A percentile compares a stretch with the other conserved stretches of the same genome.
Evolutionary conservation across 257 asterid species (phyloP).

Genomic region (Primulina tabacum): DNA sequence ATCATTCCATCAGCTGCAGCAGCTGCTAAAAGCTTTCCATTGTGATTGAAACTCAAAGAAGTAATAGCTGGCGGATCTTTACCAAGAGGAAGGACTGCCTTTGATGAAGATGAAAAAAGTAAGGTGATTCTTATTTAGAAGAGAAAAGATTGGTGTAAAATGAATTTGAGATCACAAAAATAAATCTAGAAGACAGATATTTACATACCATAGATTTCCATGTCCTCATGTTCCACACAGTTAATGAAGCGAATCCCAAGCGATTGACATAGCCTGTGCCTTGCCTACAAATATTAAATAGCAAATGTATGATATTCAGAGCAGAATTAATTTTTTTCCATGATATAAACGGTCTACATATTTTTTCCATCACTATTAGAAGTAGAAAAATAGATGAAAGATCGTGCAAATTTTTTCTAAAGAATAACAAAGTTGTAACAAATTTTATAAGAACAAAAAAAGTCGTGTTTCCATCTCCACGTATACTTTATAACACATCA

Average conservation of each 20-base stretch:
- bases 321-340: not conserved
- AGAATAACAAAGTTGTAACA: not conserved
- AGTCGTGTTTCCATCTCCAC: too few relatives aligned
- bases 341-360: not conserved
- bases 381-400: not conserved
- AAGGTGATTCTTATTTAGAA: slow-evolving; percentile 35
- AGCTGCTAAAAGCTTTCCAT: slow-evolving; percentile 98
- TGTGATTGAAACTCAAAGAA: slow-evolving; percentile 89
- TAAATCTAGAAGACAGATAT: slow-evolving; percentile 29
- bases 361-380: not conserved
- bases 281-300: slow-evolving; percentile 47
- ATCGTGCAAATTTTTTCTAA: not conserved
- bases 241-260: slow-evolving; percentile 85
- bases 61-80: slow-evolving; percentile 96
- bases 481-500: too few relatives aligned
- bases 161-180: slow-evolving; percentile 22
- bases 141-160: slow-evolving; percentile 19
- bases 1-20: slow-evolving; percentile 97
- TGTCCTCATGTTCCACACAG: slow-evolving; percentile 98
- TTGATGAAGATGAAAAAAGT: slow-evolving; percentile 52
- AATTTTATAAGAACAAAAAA: too few relatives aligned
- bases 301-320: slow-evolving; percentile 12
- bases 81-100: slow-evolving; percentile 99
- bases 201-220: slow-evolving; percentile 92
- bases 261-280: slow-evolving; percentile 50